A percentile compares a stretch with the other conserved stretches of the same genome.
These are phyloP conservation scores for Sindora glabra DNA, from an alignment of 306 rosid genomes.

Conservation along the genomic window DNA sequence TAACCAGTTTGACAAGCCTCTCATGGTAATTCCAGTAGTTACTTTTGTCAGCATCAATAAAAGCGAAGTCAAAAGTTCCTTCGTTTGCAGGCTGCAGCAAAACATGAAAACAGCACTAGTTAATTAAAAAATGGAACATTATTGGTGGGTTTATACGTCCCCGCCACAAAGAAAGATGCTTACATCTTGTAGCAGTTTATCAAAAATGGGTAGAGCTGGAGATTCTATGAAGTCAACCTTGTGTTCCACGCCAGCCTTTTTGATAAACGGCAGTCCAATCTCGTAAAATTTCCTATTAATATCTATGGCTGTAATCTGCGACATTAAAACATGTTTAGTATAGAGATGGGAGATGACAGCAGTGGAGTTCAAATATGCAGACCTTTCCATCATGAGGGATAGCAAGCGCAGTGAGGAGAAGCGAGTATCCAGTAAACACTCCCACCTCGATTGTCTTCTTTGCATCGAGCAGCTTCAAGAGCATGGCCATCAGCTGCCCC, in stretches of 20 bases:
- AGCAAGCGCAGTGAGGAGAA: conserved; percentile 33
- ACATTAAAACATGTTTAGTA: not conserved
- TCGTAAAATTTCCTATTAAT: conserved; percentile 5
- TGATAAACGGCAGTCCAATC: conserved; percentile 21
- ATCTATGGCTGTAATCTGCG: conserved; percentile 32
- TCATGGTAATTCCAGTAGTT: not conserved
- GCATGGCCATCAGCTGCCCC: conserved; percentile 24
- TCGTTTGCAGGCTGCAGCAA: not conserved
- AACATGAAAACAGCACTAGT: not conserved
- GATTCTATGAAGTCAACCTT: conserved; percentile 26
- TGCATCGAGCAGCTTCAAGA: conserved; percentile 19
- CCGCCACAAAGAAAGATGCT: not conserved
- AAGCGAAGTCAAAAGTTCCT: conserved; percentile 4
- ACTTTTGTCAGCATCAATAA: conserved; percentile 5
- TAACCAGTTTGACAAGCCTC: conserved; percentile 1
- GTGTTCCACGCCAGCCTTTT: conserved; percentile 26
- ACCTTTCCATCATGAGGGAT: conserved; percentile 23
- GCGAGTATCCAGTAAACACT: conserved; percentile 33
- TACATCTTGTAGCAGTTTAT: conserved; percentile 10
- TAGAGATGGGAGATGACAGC: too few relatives aligned
- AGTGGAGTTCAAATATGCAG: not conserved
- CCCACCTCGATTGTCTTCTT: conserved; percentile 31
- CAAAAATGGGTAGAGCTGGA: conserved; percentile 16
- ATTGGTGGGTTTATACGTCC: not conserved
- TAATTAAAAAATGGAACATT: not conserved